phyloP scores from a whole-genome alignment of 306 rosid species.

The Vicia sativa region DNA sequence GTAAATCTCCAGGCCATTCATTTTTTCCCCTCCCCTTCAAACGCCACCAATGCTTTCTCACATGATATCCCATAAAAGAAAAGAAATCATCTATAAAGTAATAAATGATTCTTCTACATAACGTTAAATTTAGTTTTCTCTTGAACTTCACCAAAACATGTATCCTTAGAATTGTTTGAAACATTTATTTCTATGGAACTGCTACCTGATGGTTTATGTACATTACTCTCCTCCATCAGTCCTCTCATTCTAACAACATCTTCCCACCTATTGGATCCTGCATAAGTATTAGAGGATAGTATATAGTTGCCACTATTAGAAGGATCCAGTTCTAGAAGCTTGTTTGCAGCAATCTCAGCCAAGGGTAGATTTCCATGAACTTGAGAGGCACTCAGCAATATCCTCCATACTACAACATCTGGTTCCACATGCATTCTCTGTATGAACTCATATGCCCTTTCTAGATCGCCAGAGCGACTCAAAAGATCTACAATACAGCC shows the following conservation, averaged over 20 bases:
- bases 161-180: slow-evolving; percentile 33
- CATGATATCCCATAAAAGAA: background rate
- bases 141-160: slow-evolving; percentile 9
- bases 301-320: slow-evolving; percentile 70
- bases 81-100: background rate
- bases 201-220: slow-evolving; percentile 74
- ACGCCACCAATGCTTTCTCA: no score
- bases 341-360: slow-evolving; percentile 69
- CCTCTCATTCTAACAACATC: slow-evolving; percentile 74
- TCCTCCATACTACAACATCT: slow-evolving; percentile 76
- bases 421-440: slow-evolving; percentile 68
- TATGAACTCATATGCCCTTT: slow-evolving; percentile 72
- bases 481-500: slow-evolving; percentile 80
- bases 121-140: background rate
- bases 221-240: slow-evolving; percentile 62
- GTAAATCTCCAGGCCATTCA: background rate
- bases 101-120: background rate
- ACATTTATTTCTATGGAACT: slow-evolving; percentile 68
- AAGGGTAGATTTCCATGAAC: slow-evolving; percentile 72
- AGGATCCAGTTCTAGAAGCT: slow-evolving; percentile 81
- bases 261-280: slow-evolving; percentile 81
- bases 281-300: slow-evolving; percentile 74
- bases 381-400: slow-evolving; percentile 75
- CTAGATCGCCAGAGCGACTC: slow-evolving; percentile 77
- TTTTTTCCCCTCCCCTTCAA: background rate